phyloP scores from a whole-genome alignment of 345 rosid species.

The Dovyalis caffra region DNA sequence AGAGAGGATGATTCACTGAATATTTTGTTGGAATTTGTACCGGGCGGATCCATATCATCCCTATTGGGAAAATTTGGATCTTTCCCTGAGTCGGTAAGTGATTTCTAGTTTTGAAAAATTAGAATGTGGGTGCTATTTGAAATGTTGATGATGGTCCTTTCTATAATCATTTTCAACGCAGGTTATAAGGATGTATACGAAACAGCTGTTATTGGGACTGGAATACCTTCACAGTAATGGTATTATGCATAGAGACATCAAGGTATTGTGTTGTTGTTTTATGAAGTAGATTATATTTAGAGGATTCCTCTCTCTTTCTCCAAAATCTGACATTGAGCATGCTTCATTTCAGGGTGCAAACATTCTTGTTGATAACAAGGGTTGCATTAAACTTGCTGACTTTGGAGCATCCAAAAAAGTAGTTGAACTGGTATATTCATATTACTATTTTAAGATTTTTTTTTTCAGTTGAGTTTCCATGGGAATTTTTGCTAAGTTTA shows the following conservation, averaged over 20 bases:
- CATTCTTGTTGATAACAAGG: conserved; percentile 38
- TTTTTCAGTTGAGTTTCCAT: background rate
- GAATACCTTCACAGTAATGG: conserved; percentile 34
- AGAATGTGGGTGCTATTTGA: background rate
- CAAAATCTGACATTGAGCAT: conserved; percentile 8
- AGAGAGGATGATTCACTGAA: conserved; percentile 37
- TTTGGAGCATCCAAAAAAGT: conserved; percentile 42
- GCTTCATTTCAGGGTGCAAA: conserved; percentile 32
- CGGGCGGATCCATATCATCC: conserved; percentile 37
- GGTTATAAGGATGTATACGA: conserved; percentile 36
- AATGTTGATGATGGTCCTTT: background rate
- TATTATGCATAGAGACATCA: conserved; percentile 36
- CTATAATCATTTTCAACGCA: conserved; percentile 17
- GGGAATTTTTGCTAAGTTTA: background rate
- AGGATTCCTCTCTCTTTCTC: background rate
- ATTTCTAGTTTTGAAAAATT: conserved; percentile 7
- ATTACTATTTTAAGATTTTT: background rate
- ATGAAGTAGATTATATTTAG: background rate
- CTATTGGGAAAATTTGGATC: conserved; percentile 37
- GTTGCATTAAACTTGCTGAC: conserved; percentile 39
- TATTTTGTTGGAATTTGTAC: conserved; percentile 36
- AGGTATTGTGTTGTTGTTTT: conserved; percentile 10
- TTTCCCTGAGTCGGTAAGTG: conserved; percentile 39
- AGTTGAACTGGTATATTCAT: conserved; percentile 28
- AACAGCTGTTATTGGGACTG: conserved; percentile 30